Evolutionary conservation across 306 rosid genomes (phyloP).

Genomic region (Phaseolus lunatus): DNA sequence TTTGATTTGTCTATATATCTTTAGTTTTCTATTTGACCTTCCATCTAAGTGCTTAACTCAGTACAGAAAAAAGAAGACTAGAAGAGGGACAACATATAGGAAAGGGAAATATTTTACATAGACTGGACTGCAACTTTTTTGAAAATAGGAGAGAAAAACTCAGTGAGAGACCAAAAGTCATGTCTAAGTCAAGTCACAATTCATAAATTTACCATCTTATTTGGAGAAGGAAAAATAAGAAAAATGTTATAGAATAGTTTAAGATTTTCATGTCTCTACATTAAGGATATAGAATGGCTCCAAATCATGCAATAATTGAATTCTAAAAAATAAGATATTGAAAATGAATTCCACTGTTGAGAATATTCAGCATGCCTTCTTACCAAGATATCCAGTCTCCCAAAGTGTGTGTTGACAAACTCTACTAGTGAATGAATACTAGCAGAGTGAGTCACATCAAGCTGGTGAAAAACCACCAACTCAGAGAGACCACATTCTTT

Average conservation of each 20-base stretch:
- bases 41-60: background rate
- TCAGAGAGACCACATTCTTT: slow-evolving; percentile 42
- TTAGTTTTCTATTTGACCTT: background rate
- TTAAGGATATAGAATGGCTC: background rate
- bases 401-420: slow-evolving; percentile 46
- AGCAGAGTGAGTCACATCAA: slow-evolving; percentile 46
- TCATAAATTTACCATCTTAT: background rate
- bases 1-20: background rate
- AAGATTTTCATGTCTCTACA: too few species aligned
- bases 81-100: background rate
- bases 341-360: slow-evolving; percentile 1
- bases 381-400: slow-evolving; percentile 59
- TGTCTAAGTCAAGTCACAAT: background rate
- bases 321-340: background rate
- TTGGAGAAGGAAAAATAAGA: background rate
- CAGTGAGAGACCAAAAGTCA: background rate
- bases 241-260: background rate
- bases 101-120: background rate
- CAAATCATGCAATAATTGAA: background rate
- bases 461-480: slow-evolving; percentile 48
- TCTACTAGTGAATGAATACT: slow-evolving; percentile 51
- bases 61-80: background rate
- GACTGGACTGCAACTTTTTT: background rate
- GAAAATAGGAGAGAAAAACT: background rate
- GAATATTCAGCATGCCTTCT: slow-evolving; percentile 26